Base-by-base conservation (phyloP, 2,329 filamentous ascomycete genomes). In the Madurella fahalii region DNA sequence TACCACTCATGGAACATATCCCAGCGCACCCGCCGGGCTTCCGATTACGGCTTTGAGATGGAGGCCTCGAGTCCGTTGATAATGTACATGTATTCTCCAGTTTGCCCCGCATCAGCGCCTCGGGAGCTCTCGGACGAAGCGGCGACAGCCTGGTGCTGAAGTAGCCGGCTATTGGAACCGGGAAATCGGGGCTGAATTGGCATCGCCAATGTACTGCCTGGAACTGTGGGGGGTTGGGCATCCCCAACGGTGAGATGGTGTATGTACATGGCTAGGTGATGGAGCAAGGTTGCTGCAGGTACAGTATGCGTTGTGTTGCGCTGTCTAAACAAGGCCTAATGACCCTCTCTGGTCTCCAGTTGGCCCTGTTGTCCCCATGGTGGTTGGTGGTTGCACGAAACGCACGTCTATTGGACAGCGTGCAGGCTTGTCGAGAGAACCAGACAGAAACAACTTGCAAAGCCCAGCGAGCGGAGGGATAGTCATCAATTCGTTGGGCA, bases 171-270 rank as follows among this genome's bases (percentile, higher is more conserved):
- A 50, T 54, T 45, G 39, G 43, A 9, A 25, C 31, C 43, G 2
- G n/a, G 25, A 40, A 42, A 20, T 34, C 17, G 32, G 40, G 53
- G 43, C 44, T 55, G 48, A 47, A n/a, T 37, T n/a, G 25, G 13
- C 9, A 17, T 11, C 13, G 37, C 43, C 48, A 40, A 51, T 40
- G 25, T n/a, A 2, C 18, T 16, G 39, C 40, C 8, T 51, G 18
- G 25, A 41, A 9, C n/a, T n/a, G 17, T 47, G 47, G 30, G 47
- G 47, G 41, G 52, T 9, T 54, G 53, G 43, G 53, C 39, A 31
- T 40, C 15, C 25, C 13, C 34, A 9, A 3, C 7, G 7, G 25
- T 7, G 7, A 7, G 25, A 25, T 25, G 25, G 7, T 25, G 25
- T 25, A 25, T 25, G 25, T 7, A 25, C 25, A 3, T 25, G 25